Base-by-base conservation (phyloP, 2,329 filamentous ascomycete genomes). In the Cordyceps militaris region DNA sequence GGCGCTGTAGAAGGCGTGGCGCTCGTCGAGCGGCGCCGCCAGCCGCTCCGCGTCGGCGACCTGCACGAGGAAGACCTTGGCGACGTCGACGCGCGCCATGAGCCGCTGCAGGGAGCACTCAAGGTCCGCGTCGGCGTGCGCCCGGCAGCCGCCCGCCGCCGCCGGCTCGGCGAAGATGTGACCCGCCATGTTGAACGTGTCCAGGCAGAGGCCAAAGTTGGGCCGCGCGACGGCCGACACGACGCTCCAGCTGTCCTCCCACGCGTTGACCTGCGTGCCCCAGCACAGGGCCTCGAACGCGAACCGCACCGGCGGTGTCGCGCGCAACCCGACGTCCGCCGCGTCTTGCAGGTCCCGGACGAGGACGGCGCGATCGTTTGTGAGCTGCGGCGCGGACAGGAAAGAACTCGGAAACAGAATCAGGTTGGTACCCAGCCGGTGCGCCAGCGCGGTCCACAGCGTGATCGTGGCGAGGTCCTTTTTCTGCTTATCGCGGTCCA, bases 321-420 rank as follows among this genome's bases (percentile, higher is more conserved):
- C 74, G 8, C 70, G 67, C 0, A 80, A 73, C 1, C 86, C 88
- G 50, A 89, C 70, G 61, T 91, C 86, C 1, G 88, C 86, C 2
- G 86, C 74, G 60, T 84, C 74, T 43, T 71, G 74, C 47, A 91
- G 72, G 63, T 91, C 88, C 0, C 72, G 67, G 1, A 85, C 76
- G 54, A 88, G 84, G n/a, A 84, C 69, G 26, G 76, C 69, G 23
- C 80, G 65, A 49, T 84, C 74, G 0, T 78, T 67, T 1, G 73
- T 73, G 7, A 79, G 65, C 40, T 76, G 67, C 1, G 71, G 66
- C 0, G 71, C 67, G 0, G 82, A 75, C 0, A 91, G 78, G 67
- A 89, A 91, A 62, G 79, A 87, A 5, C 85, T 88, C 0, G 89
- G 88, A 30, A 94, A 83, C 61, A 88, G 82, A 59, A 94, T 87